Conservation (phyloP, 73 alveolate genomes). For the Symbiodinium pilosum region DNA sequence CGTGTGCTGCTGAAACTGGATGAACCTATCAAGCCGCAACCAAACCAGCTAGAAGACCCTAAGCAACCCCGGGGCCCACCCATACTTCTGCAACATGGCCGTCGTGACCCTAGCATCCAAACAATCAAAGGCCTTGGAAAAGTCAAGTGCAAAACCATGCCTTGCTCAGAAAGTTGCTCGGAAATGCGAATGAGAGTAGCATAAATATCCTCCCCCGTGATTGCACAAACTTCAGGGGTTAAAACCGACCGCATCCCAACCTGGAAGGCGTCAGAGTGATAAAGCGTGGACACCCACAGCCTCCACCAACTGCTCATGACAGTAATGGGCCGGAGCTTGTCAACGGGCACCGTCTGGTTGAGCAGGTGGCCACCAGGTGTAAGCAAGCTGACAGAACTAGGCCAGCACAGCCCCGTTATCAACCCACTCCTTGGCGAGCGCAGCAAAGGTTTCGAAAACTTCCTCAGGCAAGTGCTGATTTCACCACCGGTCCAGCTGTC, state of each 20-base stretch:
- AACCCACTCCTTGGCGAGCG: neutral
- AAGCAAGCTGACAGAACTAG: neutral
- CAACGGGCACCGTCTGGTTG: neutral
- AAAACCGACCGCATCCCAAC: neutral
- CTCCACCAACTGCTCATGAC: neutral
- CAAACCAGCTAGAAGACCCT: neutral
- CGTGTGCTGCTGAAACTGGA: constrained; percentile 16
- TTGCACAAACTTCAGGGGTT: neutral
- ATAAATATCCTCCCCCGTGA: neutral
- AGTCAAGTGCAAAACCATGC: neutral
- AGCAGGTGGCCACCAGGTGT: neutral
- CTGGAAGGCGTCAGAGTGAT: neutral
- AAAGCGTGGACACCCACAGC: neutral
- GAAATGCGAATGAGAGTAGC: neutral
- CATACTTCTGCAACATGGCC: neutral
- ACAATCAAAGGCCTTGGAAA: constrained; percentile 7
- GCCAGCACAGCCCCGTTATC: neutral
- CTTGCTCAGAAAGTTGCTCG: neutral
- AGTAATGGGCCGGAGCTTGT: neutral
- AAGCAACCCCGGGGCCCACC: neutral
- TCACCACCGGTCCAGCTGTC: neutral
- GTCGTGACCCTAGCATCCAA: neutral
- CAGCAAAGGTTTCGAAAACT: neutral
- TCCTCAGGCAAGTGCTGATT: neutral
- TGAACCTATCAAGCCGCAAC: neutral